Base-by-base conservation (phyloP, 225 moss, liverwort and hornwort genomes). In the Marchantia polymorpha region DNA sequence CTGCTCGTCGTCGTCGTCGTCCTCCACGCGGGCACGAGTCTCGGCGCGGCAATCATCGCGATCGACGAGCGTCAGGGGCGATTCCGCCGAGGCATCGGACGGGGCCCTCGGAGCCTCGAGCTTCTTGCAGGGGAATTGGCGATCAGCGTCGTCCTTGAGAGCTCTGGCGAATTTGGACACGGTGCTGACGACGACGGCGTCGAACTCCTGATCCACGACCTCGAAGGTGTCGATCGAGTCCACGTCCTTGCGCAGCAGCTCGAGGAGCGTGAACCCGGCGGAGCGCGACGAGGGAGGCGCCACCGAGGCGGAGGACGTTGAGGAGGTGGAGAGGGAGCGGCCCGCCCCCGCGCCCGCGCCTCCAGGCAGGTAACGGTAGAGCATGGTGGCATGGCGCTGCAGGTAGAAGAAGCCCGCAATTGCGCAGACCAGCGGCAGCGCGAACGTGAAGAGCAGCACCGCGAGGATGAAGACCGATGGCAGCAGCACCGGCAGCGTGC, bases 381-480 rank as follows among this genome's bases (percentile, higher is more conserved):
- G 78, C 71, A 78, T 78, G 55, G 74, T 73, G 63, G 78, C 83
- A 75, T 74, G 73, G 56, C 71, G 81, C 30, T 69, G 78, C 23
- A 86, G 48, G 61, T 52, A 83, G 7, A 74, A 47, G 65, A 81
- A 74, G 55, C 81, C 83, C 59, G 70, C 83, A 22, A 83, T 49
- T 48, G 68, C 46, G 73, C 81, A 81, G 70, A 67, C 74, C 17
- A 81, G 19, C 6, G 86, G 86, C 49, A 86, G 17, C 52, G 81
- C 22, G 75, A 86, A 74, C 0, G 75, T 48, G 26, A 83, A 54
- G 23, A 83, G 78, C 46, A 86, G 60, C 27, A 78, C 39, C 9
- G 74, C 81, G 11, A 83, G 30, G n/a, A 81, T 3, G 75, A 81
- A 75, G 61, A 83, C 27, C 0, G 63, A 72, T 76, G 86, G 86